A percentile compares a stretch with the other conserved stretches of the same genome.
These are phyloP conservation scores for Paramecium octaurelia DNA, from an alignment of 73 alveolate species.

Conservation along the genomic window DNA sequence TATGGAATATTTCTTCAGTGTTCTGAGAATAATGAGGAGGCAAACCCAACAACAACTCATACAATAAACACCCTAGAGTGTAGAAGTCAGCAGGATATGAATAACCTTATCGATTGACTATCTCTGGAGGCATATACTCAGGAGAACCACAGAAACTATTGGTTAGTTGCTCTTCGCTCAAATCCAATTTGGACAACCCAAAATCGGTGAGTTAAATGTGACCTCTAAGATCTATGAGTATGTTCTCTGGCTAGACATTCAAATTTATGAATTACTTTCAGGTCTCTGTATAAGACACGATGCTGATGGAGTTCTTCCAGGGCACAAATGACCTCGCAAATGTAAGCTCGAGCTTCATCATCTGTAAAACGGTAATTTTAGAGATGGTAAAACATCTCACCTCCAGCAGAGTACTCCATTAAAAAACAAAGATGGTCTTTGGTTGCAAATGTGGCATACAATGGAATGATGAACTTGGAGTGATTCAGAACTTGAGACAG, in stretches of 20 bases:
- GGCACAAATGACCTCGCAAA: conserved; percentile 63
- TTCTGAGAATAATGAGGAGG: conserved; percentile 76
- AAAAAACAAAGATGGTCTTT: conserved; percentile 57
- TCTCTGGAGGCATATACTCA: conserved; percentile 77
- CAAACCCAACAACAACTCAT: conserved; percentile 71
- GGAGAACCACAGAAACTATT: conserved; percentile 76
- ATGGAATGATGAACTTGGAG: conserved; percentile 35
- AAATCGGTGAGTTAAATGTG: conserved; percentile 73
- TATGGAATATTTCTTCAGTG: conserved; percentile 61
- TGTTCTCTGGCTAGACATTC: conserved; percentile 67
- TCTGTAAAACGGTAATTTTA: conserved; percentile 59
- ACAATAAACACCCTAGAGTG: conserved; percentile 68
- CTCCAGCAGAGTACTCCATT: conserved; percentile 85
- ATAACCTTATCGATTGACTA: conserved; percentile 66
- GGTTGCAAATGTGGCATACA: conserved; percentile 57
- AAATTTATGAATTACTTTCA: conserved; percentile 6
- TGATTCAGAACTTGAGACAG: conserved; percentile 44
- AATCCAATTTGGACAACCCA: conserved; percentile 68
- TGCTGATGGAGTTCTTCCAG: conserved; percentile 68
- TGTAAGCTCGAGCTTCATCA: conserved; percentile 60
- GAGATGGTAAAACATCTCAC: conserved; percentile 74
- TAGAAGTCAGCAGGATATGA: conserved; percentile 73
- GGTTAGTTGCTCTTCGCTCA: conserved; percentile 55
- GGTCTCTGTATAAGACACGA: conserved; percentile 69
- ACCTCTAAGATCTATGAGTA: conserved; percentile 72